Evolutionary conservation across 78 protist species (phyloP).

Genomic region (Cavenderia fasciculata): DNA sequence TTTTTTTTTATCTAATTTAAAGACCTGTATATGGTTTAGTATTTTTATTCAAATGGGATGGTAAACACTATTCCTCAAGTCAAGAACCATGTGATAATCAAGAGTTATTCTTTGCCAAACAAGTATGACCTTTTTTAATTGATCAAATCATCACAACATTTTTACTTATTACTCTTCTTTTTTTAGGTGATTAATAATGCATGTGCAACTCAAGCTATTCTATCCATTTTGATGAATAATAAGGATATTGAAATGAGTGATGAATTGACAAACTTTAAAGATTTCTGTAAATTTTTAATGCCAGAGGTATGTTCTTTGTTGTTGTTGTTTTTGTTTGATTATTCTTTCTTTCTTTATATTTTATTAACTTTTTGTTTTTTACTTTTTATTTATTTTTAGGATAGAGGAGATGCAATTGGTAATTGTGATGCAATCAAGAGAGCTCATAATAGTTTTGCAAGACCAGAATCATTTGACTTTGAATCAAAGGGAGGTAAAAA

Average conservation of each 20-base stretch:
- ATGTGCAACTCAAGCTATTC: conserved; percentile 99
- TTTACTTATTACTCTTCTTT: no score
- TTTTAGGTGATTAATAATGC: conserved; percentile 96
- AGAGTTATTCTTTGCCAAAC: conserved; percentile 93
- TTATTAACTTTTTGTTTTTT: neutral
- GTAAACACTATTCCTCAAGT: no score
- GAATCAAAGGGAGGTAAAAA: conserved; percentile 45
- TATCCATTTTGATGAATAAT: conserved; percentile 92
- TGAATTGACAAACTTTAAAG: conserved; percentile 82
- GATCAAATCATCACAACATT: neutral
- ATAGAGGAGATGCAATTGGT: conserved; percentile 91
- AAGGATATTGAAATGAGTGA: conserved; percentile 89
- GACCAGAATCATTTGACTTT: conserved; percentile 86
- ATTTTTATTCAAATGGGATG: conserved; percentile 97
- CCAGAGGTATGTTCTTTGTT: conserved; percentile 66
- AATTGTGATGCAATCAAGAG: conserved; percentile 83
- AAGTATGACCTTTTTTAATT: conserved; percentile 9
- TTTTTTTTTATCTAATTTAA: neutral
- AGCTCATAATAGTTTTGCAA: conserved; percentile 92
- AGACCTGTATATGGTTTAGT: conserved; percentile 93
- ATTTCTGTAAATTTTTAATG: conserved; percentile 84
- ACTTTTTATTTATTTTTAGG: conserved; percentile 21
- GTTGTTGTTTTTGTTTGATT: neutral
- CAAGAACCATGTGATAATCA: neutral
- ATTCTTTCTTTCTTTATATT: neutral